Conservation (phyloP, 768 basidiomycete species). For the Hypholoma fasciculare region DNA sequence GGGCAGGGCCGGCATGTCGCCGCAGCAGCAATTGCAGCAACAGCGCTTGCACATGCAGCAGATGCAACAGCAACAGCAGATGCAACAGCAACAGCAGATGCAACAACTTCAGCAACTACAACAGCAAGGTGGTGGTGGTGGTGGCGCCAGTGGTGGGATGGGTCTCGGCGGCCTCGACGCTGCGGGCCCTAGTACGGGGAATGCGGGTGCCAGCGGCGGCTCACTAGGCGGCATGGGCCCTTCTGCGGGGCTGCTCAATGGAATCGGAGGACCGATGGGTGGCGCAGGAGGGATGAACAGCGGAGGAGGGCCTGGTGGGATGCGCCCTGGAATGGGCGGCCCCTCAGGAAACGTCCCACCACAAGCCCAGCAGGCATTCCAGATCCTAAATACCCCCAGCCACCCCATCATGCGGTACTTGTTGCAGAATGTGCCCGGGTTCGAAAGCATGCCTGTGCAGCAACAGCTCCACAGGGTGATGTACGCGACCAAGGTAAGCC, state of each 20-base stretch:
- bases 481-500: slow-evolving; percentile 48
- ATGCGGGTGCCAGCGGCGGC: slow-evolving; percentile 1
- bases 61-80: not conserved
- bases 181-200: not conserved
- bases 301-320: slow-evolving; percentile 2
- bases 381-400: slow-evolving; percentile 51
- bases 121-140: not conserved
- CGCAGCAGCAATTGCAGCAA: slow-evolving; percentile 1
- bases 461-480: slow-evolving; percentile 66
- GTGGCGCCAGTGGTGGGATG: not conserved
- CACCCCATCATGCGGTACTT: slow-evolving; percentile 65
- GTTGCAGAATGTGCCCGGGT: slow-evolving; percentile 49
- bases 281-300: slow-evolving; percentile 3
- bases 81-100: not conserved
- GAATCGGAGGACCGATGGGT: slow-evolving; percentile 2
- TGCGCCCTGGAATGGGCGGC: slow-evolving; percentile 4
- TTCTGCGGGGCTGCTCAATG: not conserved
- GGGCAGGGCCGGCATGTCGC: slow-evolving; percentile 4
- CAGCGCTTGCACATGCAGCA: not conserved
- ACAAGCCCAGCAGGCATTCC: slow-evolving; percentile 38
- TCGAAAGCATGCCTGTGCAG: slow-evolving; percentile 47
- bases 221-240: slow-evolving; percentile 11
- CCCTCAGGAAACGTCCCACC: slow-evolving; percentile 3
- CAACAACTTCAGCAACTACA: not conserved
- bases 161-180: slow-evolving; percentile 3